Evolutionary conservation across 306 rosid genomes (phyloP).

Genomic region (Gleditsia sinensis): DNA sequence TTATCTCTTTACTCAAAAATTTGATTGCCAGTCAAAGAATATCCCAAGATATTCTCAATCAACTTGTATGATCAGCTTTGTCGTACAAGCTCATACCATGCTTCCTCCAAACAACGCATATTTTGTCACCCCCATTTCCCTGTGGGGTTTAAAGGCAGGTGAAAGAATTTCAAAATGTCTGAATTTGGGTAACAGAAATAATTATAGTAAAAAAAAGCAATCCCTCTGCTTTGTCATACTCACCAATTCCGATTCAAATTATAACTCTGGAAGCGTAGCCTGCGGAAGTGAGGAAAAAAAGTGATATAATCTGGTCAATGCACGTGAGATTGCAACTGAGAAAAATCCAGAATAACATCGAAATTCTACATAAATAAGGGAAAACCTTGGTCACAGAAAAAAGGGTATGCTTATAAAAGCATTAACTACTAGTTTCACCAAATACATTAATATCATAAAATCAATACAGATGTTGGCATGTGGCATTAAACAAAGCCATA

Average conservation of each 20-base stretch:
- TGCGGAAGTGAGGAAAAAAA: conserved; percentile 19
- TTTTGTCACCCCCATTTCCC: too few relatives aligned
- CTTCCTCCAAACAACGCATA: too few relatives aligned
- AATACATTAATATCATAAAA: neutral
- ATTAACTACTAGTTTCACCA: neutral
- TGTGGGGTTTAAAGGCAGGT: too few relatives aligned
- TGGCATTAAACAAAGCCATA: neutral
- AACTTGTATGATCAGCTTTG: neutral
- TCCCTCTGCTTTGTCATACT: conserved; percentile 13
- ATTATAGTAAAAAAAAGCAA: conserved; percentile 15
- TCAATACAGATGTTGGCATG: neutral
- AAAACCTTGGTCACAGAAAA: neutral
- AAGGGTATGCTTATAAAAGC: conserved; percentile 11
- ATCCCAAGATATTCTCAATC: neutral
- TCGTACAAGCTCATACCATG: too few relatives aligned
- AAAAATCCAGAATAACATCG: neutral
- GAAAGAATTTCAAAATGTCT: too few relatives aligned
- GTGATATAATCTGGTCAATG: conserved; percentile 14
- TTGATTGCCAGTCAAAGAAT: neutral
- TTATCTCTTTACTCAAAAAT: conserved; percentile 4
- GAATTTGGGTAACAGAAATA: conserved; percentile 2
- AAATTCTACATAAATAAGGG: neutral
- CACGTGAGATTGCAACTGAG: neutral
- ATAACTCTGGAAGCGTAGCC: conserved; percentile 29
- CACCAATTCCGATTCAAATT: neutral